Conservation (phyloP, 208 protist species). For the Crithidia sp. region DNA sequence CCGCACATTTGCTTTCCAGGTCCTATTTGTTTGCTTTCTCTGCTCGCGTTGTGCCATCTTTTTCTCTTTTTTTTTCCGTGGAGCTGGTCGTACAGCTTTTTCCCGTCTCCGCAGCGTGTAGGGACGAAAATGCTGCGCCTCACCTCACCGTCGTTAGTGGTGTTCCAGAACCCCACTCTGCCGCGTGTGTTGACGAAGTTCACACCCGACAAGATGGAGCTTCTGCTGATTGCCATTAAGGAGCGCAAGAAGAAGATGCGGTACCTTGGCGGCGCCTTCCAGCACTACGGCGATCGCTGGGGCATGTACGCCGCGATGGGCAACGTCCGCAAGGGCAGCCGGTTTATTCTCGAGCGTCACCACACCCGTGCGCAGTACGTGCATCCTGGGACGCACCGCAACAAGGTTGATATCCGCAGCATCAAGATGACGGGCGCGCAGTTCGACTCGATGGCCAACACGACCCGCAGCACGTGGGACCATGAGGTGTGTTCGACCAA, state of each 20-base stretch:
- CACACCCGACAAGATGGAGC: slow-evolving; percentile 69
- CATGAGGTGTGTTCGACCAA: slow-evolving; percentile 59
- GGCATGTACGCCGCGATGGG: slow-evolving; percentile 60
- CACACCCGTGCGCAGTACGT: slow-evolving; percentile 68
- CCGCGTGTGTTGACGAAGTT: slow-evolving; percentile 74
- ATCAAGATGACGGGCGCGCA: slow-evolving; percentile 60
- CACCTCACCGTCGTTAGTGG: slow-evolving; percentile 14
- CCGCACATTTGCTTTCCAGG: no score
- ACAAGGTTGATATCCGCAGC: slow-evolving; percentile 64
- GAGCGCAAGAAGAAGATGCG: slow-evolving; percentile 79
- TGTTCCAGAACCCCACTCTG: slow-evolving; percentile 53
- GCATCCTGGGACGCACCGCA: slow-evolving; percentile 49
- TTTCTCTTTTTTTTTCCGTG: not conserved
- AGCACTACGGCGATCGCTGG: slow-evolving; percentile 74
- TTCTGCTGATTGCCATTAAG: slow-evolving; percentile 58
- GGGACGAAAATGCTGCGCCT: slow-evolving; percentile 23
- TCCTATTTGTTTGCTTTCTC: no score
- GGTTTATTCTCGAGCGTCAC: slow-evolving; percentile 74
- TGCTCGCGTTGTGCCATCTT: no score
- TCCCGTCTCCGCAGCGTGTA: not conserved
- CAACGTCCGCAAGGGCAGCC: slow-evolving; percentile 44
- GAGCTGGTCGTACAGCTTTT: not conserved
- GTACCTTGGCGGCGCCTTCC: slow-evolving; percentile 73
- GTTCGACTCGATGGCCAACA: slow-evolving; percentile 75
- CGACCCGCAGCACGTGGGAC: slow-evolving; percentile 72